Evolutionary conservation across 805 yeast species (phyloP).

Genomic region (Metschnikowia baotianmanensis): DNA sequence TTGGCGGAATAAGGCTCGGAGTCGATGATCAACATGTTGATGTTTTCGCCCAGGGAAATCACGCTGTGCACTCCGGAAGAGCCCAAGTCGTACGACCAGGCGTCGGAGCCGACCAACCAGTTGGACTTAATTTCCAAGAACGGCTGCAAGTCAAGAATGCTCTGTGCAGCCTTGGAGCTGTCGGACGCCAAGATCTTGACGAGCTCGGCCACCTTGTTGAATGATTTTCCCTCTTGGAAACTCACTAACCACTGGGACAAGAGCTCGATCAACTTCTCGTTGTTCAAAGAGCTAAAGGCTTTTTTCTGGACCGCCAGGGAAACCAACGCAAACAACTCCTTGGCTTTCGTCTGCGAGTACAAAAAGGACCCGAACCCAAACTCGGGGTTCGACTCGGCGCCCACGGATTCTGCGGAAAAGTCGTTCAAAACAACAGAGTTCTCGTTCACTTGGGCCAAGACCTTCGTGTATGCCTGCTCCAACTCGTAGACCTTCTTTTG

Average conservation of each 20-base stretch:
- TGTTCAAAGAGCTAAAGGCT: conserved; percentile 42
- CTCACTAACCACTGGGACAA: conserved; percentile 71
- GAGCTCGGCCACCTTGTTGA: conserved; percentile 30
- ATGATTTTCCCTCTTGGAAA: conserved; percentile 37
- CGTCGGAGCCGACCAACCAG: conserved; percentile 93
- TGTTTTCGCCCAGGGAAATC: conserved; percentile 67
- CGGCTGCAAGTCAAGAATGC: conserved; percentile 46
- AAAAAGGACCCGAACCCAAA: conserved; percentile 81
- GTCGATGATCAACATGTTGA: conserved; percentile 85
- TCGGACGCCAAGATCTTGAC: conserved; percentile 40
- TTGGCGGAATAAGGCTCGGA: conserved; percentile 63
- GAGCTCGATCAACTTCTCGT: conserved; percentile 49
- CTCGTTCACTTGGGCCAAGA: conserved; percentile 64
- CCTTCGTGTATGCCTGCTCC: conserved; percentile 75
- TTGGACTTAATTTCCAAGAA: conserved; percentile 49
- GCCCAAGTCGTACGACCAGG: conserved; percentile 94
- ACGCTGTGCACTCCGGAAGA: conserved; percentile 88
- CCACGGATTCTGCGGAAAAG: conserved; percentile 43
- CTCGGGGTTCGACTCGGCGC: conserved; percentile 64
- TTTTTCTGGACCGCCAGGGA: conserved; percentile 45
- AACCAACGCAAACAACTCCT: conserved; percentile 44
- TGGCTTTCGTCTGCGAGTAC: conserved; percentile 51
- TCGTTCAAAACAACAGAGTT: conserved; percentile 63
- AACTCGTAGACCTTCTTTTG: conserved; percentile 48
- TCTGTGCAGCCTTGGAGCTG: conserved; percentile 39